phyloP scores from a whole-genome alignment of 371 early-diverging fungal species.

The Cokeromyces recurvatus region DNA sequence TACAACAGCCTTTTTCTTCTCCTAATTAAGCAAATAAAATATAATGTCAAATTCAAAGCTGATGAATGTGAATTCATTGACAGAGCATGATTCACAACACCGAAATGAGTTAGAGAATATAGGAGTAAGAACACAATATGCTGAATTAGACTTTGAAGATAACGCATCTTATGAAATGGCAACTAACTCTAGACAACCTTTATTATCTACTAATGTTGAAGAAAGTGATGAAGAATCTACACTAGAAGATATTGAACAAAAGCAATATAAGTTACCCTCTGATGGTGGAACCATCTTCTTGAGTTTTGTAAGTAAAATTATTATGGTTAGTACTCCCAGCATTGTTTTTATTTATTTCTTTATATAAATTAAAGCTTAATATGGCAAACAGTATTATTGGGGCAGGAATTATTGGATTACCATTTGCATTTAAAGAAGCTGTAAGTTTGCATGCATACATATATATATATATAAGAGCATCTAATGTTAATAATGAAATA shows the following conservation, averaged over 20 bases:
- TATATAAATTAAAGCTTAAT: constrained; percentile 48
- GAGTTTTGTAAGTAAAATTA: constrained; percentile 38
- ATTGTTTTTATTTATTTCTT: not conserved
- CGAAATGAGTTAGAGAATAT: not conserved
- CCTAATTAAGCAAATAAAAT: no score
- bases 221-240: constrained; percentile 17
- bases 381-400: constrained; percentile 79
- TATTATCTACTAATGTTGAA: no score
- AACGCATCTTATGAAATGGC: constrained; percentile 13
- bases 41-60: no score
- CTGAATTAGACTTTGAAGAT: constrained; percentile 38
- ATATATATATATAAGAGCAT: not conserved
- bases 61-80: no score
- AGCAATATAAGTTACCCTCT: constrained; percentile 32
- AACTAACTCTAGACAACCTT: no score
- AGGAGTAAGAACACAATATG: constrained; percentile 18
- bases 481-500: no score
- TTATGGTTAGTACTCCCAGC: no score
- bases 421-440: constrained; percentile 59
- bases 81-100: no score
- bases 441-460: constrained; percentile 22
- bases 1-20: no score
- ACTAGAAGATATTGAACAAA: constrained; percentile 12
- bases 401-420: constrained; percentile 67
- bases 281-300: constrained; percentile 44